Percentiles rank a stretch among this genome's conserved stretches.
phyloP scores from a whole-genome alignment of 1,284 basidiomycete species.

The Puccinia horiana region DNA sequence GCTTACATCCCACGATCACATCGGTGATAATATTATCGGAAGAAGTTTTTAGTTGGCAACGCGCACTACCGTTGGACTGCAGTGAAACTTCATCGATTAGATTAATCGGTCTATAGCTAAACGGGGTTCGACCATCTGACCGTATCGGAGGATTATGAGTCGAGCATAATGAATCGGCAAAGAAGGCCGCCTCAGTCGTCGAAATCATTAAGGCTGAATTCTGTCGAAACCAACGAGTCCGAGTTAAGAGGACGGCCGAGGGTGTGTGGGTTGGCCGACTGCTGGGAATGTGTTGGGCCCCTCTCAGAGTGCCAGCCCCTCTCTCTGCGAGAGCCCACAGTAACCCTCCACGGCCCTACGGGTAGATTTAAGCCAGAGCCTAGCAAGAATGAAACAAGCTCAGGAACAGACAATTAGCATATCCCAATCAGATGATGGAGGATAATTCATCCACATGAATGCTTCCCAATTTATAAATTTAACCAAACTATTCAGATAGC shows the following conservation, averaged over 20 bases:
- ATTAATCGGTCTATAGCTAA: conserved; percentile 42
- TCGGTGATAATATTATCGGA: conserved; percentile 47
- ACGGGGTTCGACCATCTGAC: conserved; percentile 34
- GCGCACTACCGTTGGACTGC: conserved; percentile 44
- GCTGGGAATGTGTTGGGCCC: no score
- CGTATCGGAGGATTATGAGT: background rate
- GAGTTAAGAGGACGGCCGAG: background rate
- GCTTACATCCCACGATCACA: conserved; percentile 46
- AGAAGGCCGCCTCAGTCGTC: conserved; percentile 23
- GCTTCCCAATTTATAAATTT: no score
- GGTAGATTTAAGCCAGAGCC: no score
- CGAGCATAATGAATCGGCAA: conserved; percentile 18
- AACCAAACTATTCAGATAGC: no score
- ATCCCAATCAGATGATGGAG: no score
- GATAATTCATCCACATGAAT: no score
- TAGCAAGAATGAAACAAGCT: no score
- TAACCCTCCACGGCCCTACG: no score
- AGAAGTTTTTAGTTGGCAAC: conserved; percentile 39
- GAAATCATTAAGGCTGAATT: conserved; percentile 18
- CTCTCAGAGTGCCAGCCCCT: no score
- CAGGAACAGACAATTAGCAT: no score
- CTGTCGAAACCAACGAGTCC: background rate
- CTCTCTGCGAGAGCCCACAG: no score
- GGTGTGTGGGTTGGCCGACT: background rate
- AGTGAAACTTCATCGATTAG: conserved; percentile 37